Evolutionary conservation across 805 yeast genomes (phyloP), one percentile per base, ranked within the genome.

Genomic region (Brettanomyces anomalus): DNA sequence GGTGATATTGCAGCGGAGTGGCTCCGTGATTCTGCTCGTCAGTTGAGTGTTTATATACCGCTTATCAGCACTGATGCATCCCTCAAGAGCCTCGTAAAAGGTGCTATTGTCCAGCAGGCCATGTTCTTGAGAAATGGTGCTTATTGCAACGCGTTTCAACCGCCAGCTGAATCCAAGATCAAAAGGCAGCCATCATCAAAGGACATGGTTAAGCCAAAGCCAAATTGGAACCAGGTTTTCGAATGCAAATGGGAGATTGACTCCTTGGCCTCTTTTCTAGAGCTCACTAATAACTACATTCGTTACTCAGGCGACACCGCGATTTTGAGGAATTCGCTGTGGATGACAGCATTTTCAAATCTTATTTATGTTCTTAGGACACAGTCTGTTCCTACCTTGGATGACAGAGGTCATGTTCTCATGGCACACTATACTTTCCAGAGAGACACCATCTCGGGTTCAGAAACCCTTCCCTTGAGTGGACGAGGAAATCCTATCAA

Each of bases 1-100:
- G 96, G 96, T 8, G 96, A 87, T 56, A 87, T 87, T 43, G 88
- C 85, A 58, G 96, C 96, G 2, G 95, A 87, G 60, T 87, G 96
- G 96, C 65, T 87, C 39, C 64, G 96, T 42, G 96, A 87, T 60
- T 79, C 94, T 1, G 85, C 95, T 0, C 67, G 93, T 51, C 96
- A 87, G 56, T 62, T 87, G 39, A 73, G 85, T 4, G 85, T 84
- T 2, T 88, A 86, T 58, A 79, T 81, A 52, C 76, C 77, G 6
- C 67, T 85, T 18, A 62, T 79, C 13, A 62, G 63, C 33, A 55
- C 71, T 42, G 93, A 86, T 52, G 49, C 57, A 1, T 45, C 51
- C 2, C 65, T 87, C 41, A 57, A 63, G 45, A 66, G 66, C 28
- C 61, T 87, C 56, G 68, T 87, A 28, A 67, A 65, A 46, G 96